Evolutionary conservation across 1,284 basidiomycete species (phyloP), one percentile per base, ranked within the genome.

Genomic region (Rhodotorula sp.): DNA sequence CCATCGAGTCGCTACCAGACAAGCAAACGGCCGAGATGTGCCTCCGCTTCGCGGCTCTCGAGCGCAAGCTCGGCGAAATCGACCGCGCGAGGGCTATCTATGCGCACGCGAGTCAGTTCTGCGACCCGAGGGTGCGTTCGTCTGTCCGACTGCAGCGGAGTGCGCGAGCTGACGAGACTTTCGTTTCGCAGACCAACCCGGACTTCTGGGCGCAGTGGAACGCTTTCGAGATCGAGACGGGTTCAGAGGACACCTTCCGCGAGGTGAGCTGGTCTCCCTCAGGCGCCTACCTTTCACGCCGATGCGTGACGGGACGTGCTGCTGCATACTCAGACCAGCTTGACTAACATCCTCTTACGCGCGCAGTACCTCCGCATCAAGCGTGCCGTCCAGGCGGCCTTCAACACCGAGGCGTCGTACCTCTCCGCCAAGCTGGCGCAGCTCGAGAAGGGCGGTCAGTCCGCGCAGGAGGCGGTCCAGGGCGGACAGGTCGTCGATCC

Each of bases 141-240:
- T 7, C 22, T 44, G 61, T 65, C 24, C 47, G 52, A 48, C 59
- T 47, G 47, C 48, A 50, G 48, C 48, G 20, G 40, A 62, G 34
- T 31, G 56, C 37, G 34, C 52, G 64, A 56, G 53, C 61, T 65
- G 30, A 31, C 13, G 37, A 34, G 26, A 13, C 13, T 24, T 8
- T 16, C 16, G 15, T 30, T 52, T 22, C 20, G n/a, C 64, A 71
- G 67, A 68, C 72, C 56, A 86, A 90, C 77, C 87, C 91, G 60
- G 88, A 89, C 71, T 99, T 98, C 84, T 99, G 96, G 95, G 82
- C 86, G 59, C 92, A 94, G 80, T 99, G 95, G 95, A 95, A 98
- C 81, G 84, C 84, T 62, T 99, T 99, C 82, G 95, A 99, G 82
- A 92, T 98, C 80, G 94, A 97, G 81, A 94, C 92, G 1, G 95